phyloP scores from a whole-genome alignment of 1,139 yeast species.

The Hanseniaspora uvarum region DNA sequence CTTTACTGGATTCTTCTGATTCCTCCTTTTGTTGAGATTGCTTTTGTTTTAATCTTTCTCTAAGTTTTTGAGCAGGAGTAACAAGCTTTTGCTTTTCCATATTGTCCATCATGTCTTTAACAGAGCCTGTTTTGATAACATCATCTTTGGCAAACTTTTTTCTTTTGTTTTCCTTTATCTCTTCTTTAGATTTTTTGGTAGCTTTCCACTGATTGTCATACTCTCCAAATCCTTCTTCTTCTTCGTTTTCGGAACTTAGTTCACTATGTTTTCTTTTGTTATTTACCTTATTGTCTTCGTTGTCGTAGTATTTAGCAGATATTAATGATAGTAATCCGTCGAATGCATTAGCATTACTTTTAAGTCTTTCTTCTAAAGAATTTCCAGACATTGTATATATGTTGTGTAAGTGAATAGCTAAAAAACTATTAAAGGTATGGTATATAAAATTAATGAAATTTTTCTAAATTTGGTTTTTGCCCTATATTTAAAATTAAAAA shows the following conservation, averaged over 20 bases:
- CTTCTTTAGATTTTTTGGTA: conserved; percentile 56
- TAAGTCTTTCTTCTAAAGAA: conserved; percentile 56
- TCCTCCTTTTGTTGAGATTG: conserved; percentile 17
- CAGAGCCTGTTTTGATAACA: conserved; percentile 18
- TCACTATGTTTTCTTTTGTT: conserved; percentile 33
- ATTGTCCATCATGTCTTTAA: conserved; percentile 32
- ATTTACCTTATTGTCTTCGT: conserved; percentile 42
- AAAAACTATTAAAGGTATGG: background rate
- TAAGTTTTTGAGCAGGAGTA: conserved; percentile 20
- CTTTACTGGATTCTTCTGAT: conserved; percentile 22
- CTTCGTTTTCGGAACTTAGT: conserved; percentile 2
- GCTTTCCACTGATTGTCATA: conserved; percentile 66
- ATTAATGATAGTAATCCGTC: conserved; percentile 82
- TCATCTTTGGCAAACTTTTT: conserved; percentile 13
- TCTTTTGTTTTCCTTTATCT: conserved; percentile 16
- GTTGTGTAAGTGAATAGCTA: background rate
- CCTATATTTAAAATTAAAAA: background rate
- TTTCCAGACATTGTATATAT: conserved; percentile 25
- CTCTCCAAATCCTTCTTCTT: conserved; percentile 5
- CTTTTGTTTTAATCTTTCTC: conserved; percentile 22
- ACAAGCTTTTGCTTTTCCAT: conserved; percentile 24
- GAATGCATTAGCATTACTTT: conserved; percentile 77
- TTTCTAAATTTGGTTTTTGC: background rate
- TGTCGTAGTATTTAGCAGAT: conserved; percentile 87
- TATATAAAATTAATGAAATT: background rate